Evolutionary conservation across 1,284 basidiomycete species (phyloP), one percentile per base, ranked within the genome.

Genomic region (Volvariella volvacea): DNA sequence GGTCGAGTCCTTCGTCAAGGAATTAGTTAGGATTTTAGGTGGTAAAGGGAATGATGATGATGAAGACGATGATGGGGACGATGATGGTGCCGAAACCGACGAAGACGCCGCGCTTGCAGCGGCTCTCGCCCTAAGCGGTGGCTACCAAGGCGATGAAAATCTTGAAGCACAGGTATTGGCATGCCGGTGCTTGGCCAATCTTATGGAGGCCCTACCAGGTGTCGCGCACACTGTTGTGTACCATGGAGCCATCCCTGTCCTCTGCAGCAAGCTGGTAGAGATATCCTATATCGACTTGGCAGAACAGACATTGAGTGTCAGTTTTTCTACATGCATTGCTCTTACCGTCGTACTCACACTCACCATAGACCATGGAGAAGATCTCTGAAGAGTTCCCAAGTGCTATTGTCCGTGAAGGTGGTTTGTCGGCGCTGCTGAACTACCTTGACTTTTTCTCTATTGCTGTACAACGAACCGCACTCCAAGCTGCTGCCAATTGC

Each of bases 401-500:
- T 48, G 82, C 92, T 9, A 95, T 97, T 53, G 92, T 96, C 15
- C 83, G 91, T 42, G 93, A 96, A 68, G 91, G 90, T 42, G 94
- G 94, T 32, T 74, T 97, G 15, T 80, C 87, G 17, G 93, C 93
- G 15, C 70, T 97, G 25, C 78, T 97, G 54, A 92, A 90, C 60
- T 96, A 88, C 65, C 82, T 97, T 51, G 93, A 96, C 60, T 97
- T 97, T 70, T 96, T 97, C 67, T 93, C 91, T 9, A 96, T 93
- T 52, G 90, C 92, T 39, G 92, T 96, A 6, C 94, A 97, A 62
- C 80, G 94, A 44, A 96, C 92, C 0, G 94, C 94, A 15, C 73
- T 97, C n/a, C 92, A 94, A 53, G 92, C 93, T 15, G 92, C 92
- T 3, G 87, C 93, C 22, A 96, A 96, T 56, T 97, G 94, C 56